Base-by-base conservation (phyloP, 345 rosid genomes). In the Schrenkiella parvula region DNA sequence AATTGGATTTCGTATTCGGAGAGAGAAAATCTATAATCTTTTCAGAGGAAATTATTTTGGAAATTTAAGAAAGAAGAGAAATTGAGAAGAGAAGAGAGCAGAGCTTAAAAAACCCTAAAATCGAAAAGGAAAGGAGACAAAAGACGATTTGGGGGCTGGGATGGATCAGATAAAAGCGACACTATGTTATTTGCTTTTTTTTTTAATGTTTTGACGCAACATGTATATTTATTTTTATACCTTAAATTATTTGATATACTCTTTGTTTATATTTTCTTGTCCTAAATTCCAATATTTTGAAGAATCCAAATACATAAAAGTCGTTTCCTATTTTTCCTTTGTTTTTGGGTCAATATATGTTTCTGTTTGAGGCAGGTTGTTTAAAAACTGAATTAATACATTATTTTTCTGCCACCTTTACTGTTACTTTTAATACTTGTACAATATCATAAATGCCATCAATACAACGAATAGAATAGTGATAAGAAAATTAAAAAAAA, bases 141-240 rank as follows among this genome's bases (percentile, higher is more conserved):
- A 64, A 42, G 65, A 64, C 65, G 54, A 54, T 72, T 72, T 72
- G 64, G 57, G 58, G 71, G 71, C 18, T 65, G 53, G 50, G 55
- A 13, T 41, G 18, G 32, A 63, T 50, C 70, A 41, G 69, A 72
- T 72, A 14, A 53, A 28, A 31, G 9, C 62, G 44, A 71, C 56
- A 28, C 8, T 44, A 61, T 26, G 11, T 8, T 71, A 0, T 3
- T 32, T 19, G 1, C 29, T 50, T 58, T 38, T 1, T 39, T n/a
- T 67, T 46, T 7, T 18, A n/a, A n/a, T 0, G 22, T 46, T 64
- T 22, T 11, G 21, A 18, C 18, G 21, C 8, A 41, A 31, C 29
- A 18, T 38, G 13, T 41, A 29, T 54, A 29, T 54, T 66, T 66
- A 22, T 26, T 2, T 42, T 8, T 15, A 23, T 34, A 6, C 9